Evolutionary conservation across 148 eudicot species (phyloP).

Genomic region (Euryodendron excelsum): DNA sequence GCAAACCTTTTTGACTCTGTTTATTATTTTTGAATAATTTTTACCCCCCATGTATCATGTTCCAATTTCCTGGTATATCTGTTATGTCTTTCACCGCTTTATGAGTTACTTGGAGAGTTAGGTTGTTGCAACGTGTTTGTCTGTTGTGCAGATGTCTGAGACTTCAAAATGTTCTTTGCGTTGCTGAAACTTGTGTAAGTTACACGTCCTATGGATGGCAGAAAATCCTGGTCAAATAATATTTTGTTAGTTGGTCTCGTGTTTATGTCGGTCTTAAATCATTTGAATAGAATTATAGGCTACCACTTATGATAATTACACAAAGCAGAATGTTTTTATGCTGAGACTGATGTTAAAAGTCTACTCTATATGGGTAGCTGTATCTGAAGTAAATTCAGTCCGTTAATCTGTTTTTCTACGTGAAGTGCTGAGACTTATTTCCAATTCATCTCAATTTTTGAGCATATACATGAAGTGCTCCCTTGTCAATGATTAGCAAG

Average conservation of each 20-base stretch:
- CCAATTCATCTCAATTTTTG: neutral
- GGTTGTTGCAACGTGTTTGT: conserved; percentile 5
- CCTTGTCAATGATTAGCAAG: neutral
- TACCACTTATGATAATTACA: neutral
- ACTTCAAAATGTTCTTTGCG: conserved; percentile 72
- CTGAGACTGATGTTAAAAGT: neutral
- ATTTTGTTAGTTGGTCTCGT: conserved; percentile 6
- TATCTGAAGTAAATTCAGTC: neutral
- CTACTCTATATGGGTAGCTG: neutral
- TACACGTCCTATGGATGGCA: conserved; percentile 8
- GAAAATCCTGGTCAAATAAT: neutral
- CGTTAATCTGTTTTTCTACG: neutral
- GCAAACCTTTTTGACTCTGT: neutral
- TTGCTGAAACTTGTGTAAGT: conserved; percentile 77
- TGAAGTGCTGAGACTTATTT: neutral
- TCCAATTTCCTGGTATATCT: neutral
- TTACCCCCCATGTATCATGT: no score
- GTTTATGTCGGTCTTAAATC: neutral
- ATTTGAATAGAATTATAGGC: neutral
- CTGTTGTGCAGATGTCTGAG: conserved; percentile 62
- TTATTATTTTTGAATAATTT: neutral
- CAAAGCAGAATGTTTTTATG: neutral
- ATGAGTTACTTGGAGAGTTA: neutral
- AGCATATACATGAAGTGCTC: neutral
- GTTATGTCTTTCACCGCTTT: neutral